Evolutionary conservation across 2,329 filamentous ascomycete species (phyloP).

Genomic region (Xylaria sp.): DNA sequence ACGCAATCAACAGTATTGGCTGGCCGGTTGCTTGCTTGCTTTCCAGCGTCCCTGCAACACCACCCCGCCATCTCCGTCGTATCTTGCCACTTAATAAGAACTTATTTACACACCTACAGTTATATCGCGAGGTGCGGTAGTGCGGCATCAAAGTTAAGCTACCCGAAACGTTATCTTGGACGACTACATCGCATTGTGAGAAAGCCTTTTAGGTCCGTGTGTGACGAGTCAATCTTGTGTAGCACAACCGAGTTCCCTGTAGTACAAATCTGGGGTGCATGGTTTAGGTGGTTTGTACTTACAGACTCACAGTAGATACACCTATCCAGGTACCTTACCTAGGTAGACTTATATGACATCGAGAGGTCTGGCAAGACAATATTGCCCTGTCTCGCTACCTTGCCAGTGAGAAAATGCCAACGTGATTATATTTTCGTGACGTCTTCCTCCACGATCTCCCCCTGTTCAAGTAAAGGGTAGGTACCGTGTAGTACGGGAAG

Average conservation of each 20-base stretch:
- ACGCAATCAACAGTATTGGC: constrained; percentile 5
- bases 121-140: not conserved
- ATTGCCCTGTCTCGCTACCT: not conserved
- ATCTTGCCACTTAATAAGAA: constrained; percentile 2
- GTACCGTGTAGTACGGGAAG: not conserved
- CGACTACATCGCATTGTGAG: not conserved
- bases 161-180: not conserved
- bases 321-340: too few species aligned
- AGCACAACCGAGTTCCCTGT: not conserved
- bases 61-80: not conserved
- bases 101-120: not conserved
- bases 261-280: too few species aligned
- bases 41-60: constrained; percentile 6
- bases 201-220: not conserved
- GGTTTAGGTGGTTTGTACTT: too few species aligned
- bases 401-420: not conserved
- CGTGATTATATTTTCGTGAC: not conserved
- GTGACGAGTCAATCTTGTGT: not conserved
- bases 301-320: too few species aligned
- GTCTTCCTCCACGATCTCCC: not conserved
- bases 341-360: not conserved
- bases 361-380: not conserved
- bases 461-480: too few species aligned
- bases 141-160: not conserved
- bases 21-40: too few species aligned